These are phyloP conservation scores for Ceratocystis diversiconidia DNA, from an alignment of 2,329 filamentous ascomycete species.

Conservation along the genomic window DNA sequence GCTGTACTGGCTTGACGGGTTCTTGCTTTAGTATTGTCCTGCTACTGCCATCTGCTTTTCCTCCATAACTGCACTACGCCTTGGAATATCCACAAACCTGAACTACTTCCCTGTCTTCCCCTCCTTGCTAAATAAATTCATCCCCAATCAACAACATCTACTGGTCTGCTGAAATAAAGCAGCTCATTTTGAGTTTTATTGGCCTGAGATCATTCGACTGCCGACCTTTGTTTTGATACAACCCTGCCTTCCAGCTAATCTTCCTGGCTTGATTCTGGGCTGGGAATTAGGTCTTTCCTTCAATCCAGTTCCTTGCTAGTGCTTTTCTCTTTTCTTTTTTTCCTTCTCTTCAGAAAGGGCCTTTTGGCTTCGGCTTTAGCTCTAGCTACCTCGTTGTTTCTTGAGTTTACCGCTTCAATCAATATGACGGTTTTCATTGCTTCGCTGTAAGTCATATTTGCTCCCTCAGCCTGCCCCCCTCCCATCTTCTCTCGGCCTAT, in stretches of 20 bases:
- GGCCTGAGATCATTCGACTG: neutral
- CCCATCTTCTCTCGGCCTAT: neutral
- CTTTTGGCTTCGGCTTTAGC: neutral
- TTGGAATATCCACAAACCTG: too few species aligned
- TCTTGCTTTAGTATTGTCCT: neutral
- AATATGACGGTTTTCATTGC: constrained; percentile 39
- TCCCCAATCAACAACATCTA: neutral
- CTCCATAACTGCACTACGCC: neutral
- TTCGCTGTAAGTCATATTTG: constrained; percentile 30
- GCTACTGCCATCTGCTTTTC: neutral
- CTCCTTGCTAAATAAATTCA: neutral
- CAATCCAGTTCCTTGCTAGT: neutral
- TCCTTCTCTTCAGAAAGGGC: neutral
- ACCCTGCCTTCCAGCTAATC: neutral
- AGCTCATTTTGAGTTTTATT: neutral
- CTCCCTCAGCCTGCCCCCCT: neutral
- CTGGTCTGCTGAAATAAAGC: neutral
- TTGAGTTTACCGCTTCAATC: constrained; percentile 16
- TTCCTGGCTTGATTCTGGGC: neutral
- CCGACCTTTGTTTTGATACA: neutral
- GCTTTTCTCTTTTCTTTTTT: neutral
- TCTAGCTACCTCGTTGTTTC: constrained; percentile 1
- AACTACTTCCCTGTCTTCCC: neutral
- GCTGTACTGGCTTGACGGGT: neutral
- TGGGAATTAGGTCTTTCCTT: neutral